These are phyloP conservation scores for Phialocephala subalpina DNA, from an alignment of 2,329 filamentous ascomycete genomes.

Conservation along the genomic window DNA sequence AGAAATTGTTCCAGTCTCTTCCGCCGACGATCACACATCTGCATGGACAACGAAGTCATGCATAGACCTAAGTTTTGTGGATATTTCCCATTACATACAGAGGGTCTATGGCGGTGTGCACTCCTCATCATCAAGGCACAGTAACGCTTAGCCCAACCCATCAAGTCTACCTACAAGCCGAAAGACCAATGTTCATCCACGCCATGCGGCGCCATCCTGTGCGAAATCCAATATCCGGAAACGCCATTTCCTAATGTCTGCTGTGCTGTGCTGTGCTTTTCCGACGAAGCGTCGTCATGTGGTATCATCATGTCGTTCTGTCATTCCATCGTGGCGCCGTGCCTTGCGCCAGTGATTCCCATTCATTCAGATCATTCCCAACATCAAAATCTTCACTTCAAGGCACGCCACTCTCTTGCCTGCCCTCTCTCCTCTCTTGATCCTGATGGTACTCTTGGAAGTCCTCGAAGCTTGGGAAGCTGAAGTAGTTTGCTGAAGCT, in stretches of 20 bases:
- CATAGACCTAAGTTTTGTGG: slow-evolving; percentile 12
- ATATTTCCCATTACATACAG: slow-evolving; percentile 14
- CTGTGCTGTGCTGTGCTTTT: slow-evolving; percentile 15
- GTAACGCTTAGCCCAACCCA: slow-evolving; percentile 4
- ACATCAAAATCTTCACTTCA: slow-evolving; percentile 22
- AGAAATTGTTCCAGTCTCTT: not conserved
- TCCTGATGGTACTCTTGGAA: slow-evolving; percentile 62
- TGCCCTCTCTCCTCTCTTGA: slow-evolving; percentile 37
- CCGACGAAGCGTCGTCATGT: slow-evolving; percentile 2
- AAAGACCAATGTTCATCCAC: slow-evolving; percentile 1
- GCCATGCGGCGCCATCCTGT: slow-evolving; percentile 4
- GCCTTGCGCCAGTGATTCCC: slow-evolving; percentile 1
- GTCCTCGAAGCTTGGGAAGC: slow-evolving; percentile 77
- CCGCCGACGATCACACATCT: not conserved
- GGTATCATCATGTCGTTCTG: slow-evolving; percentile 14
- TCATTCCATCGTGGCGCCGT: slow-evolving; percentile 9
- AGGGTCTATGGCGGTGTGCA: slow-evolving; percentile 11
- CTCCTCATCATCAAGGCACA: not conserved
- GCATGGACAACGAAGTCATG: slow-evolving; percentile 1
- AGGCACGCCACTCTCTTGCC: slow-evolving; percentile 29
- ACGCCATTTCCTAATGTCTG: slow-evolving; percentile 10
- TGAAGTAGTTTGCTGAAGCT: slow-evolving; percentile 67
- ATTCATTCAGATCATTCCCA: slow-evolving; percentile 4
- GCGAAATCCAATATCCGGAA: slow-evolving; percentile 12
- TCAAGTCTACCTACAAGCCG: slow-evolving; percentile 11